These are phyloP conservation scores for Xenoacremonium recifei DNA, from an alignment of 2,329 filamentous ascomycete genomes.

Conservation along the genomic window DNA sequence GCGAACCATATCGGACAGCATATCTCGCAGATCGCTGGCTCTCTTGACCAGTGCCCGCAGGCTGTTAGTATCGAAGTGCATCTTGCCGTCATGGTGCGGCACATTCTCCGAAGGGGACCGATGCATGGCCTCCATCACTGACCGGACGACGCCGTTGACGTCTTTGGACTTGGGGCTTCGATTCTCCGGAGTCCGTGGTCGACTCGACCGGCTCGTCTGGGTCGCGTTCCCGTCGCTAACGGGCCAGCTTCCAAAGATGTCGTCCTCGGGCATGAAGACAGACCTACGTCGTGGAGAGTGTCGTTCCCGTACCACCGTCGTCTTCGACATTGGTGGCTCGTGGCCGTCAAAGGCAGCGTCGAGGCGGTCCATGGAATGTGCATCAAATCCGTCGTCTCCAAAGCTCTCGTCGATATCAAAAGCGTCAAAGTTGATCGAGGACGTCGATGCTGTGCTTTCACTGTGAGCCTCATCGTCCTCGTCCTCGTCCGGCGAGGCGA, in stretches of 20 bases:
- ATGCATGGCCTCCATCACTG: conserved; percentile 64
- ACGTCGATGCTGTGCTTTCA: conserved; percentile 36
- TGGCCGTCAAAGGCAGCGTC: conserved; percentile 42
- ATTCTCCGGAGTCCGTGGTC: conserved; percentile 41
- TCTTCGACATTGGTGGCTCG: conserved; percentile 46
- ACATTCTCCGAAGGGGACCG: conserved; percentile 39
- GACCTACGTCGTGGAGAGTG: conserved; percentile 54
- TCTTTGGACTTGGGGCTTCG: conserved; percentile 32
- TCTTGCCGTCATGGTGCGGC: conserved; percentile 36
- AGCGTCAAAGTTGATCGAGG: conserved; percentile 39
- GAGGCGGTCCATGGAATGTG: conserved; percentile 40
- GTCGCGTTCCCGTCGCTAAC: conserved; percentile 35
- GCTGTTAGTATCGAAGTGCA: conserved; percentile 69
- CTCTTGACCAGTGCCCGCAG: conserved; percentile 65
- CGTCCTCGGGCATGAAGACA: conserved; percentile 64
- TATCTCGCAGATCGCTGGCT: conserved; percentile 58
- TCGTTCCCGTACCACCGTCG: conserved; percentile 54
- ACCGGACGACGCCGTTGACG: conserved; percentile 53
- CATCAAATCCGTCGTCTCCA: conserved; percentile 48
- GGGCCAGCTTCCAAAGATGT: conserved; percentile 60
- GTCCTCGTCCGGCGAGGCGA: conserved; percentile 70
- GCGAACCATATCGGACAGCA: conserved; percentile 59
- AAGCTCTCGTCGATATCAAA: conserved; percentile 43
- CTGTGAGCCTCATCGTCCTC: conserved; percentile 33
- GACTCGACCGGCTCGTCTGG: conserved; percentile 36